Evolutionary conservation across 306 rosid species (phyloP).

Genomic region (Clitoria ternatea): DNA sequence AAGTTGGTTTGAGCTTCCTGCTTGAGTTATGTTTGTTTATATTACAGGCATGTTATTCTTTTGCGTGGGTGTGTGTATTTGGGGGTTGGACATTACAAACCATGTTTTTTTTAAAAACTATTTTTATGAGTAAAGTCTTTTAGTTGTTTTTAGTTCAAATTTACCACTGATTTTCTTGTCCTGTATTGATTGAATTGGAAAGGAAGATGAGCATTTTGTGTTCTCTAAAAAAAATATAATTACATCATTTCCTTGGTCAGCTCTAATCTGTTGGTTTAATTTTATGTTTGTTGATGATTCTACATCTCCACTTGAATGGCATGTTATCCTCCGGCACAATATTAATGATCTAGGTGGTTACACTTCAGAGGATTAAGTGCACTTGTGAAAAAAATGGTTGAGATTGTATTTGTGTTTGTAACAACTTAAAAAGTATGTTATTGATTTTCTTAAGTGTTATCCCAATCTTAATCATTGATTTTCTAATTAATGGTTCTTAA

Average conservation of each 20-base stretch:
- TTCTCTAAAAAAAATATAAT: neutral
- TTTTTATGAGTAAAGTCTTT: neutral
- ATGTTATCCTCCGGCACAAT: neutral
- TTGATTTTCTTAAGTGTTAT: too few species aligned
- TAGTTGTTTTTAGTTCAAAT: neutral
- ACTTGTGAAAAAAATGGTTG: too few species aligned
- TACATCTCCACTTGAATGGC: slow-evolving; percentile 3
- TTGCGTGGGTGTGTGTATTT: neutral
- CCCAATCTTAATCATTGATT: too few species aligned
- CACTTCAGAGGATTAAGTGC: too few species aligned
- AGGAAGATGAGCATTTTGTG: neutral
- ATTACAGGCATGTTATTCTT: neutral
- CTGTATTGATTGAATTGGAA: neutral
- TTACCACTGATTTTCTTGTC: neutral
- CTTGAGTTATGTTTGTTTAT: neutral
- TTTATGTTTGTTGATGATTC: slow-evolving; percentile 18
- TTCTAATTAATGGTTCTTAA: too few species aligned
- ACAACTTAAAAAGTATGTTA: too few species aligned
- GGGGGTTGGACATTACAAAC: too few species aligned
- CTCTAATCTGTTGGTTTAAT: slow-evolving; percentile 5
- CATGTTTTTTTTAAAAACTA: neutral
- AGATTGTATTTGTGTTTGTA: too few species aligned
- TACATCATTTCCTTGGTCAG: neutral
- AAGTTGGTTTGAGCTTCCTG: neutral
- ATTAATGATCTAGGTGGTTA: too few species aligned